Conservation (phyloP, 2,329 filamentous ascomycete species). For the Xylaria sp. region DNA sequence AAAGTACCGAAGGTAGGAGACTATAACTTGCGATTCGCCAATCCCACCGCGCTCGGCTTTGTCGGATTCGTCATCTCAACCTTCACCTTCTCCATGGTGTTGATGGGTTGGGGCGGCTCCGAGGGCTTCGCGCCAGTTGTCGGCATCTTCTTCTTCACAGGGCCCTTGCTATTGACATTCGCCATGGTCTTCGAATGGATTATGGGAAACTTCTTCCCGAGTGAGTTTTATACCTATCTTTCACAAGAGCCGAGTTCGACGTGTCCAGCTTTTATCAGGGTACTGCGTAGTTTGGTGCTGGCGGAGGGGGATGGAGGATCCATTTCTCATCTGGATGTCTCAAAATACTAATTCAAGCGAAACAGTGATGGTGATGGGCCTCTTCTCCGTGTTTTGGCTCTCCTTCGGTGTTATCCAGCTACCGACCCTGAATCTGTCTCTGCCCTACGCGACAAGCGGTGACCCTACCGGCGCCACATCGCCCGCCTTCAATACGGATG, state of each 20-base stretch:
- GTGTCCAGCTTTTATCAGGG: background rate
- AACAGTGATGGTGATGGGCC: slow-evolving; percentile 44
- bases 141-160: slow-evolving; percentile 54
- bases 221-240: slow-evolving; percentile 22
- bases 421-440: slow-evolving; percentile 58
- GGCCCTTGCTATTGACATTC: slow-evolving; percentile 59
- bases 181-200: slow-evolving; percentile 64
- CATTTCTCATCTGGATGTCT: background rate
- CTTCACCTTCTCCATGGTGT: slow-evolving; percentile 51
- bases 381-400: slow-evolving; percentile 62
- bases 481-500: slow-evolving; percentile 58
- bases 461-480: slow-evolving; percentile 57
- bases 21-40: slow-evolving; percentile 52
- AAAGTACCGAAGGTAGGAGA: slow-evolving; percentile 52
- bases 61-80: slow-evolving; percentile 54
- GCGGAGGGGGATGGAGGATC: background rate
- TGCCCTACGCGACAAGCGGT: slow-evolving; percentile 54
- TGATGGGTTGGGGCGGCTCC: slow-evolving; percentile 53
- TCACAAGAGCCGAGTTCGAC: background rate
- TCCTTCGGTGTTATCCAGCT: slow-evolving; percentile 62
- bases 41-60: slow-evolving; percentile 52
- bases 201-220: slow-evolving; percentile 61
- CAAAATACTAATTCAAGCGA: background rate
- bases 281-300: background rate
- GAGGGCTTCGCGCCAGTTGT: slow-evolving; percentile 49